These are phyloP conservation scores for Saccharomycopsis fermentans DNA, from an alignment of 805 yeast species.

Conservation along the genomic window DNA sequence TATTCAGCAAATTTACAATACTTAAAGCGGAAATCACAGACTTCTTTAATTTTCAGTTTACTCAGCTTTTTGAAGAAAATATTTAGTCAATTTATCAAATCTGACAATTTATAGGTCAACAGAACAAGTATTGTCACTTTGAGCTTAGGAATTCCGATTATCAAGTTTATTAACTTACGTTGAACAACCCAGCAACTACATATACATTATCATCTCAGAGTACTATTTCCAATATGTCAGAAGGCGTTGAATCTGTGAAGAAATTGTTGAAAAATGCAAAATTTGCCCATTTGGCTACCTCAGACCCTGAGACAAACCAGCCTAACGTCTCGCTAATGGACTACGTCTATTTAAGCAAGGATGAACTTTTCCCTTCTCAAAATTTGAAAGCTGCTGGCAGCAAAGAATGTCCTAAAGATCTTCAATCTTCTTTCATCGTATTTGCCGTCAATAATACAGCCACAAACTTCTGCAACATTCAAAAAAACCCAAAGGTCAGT, in stretches of 20 bases:
- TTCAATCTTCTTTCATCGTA: constrained; percentile 43
- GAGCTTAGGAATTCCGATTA: not conserved
- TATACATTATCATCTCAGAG: no score
- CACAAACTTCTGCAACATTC: constrained; percentile 62
- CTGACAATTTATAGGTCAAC: no score
- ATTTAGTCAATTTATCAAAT: no score
- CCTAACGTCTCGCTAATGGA: constrained; percentile 93
- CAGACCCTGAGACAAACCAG: constrained; percentile 41
- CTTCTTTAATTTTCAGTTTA: no score
- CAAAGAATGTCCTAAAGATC: constrained; percentile 27
- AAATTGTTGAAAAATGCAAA: constrained; percentile 48
- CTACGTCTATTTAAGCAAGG: constrained; percentile 53
- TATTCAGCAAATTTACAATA: no score
- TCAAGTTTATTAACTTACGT: no score
- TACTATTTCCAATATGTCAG: not conserved
- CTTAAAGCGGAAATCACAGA: no score
- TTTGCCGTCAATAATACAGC: constrained; percentile 66
- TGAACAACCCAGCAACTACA: no score
- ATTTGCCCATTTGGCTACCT: constrained; percentile 79
- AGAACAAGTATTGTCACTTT: not conserved
- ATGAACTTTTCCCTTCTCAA: constrained; percentile 24
- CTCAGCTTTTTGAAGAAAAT: no score
- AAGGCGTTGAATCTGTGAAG: constrained; percentile 20
- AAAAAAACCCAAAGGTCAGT: constrained; percentile 66
- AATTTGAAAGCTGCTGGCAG: constrained; percentile 12